A percentile compares a stretch with the other conserved stretches of the same genome.
These are phyloP conservation scores for Corynascus novoguineensis DNA, from an alignment of 495 filamentous ascomycete genomes.

Conservation along the genomic window DNA sequence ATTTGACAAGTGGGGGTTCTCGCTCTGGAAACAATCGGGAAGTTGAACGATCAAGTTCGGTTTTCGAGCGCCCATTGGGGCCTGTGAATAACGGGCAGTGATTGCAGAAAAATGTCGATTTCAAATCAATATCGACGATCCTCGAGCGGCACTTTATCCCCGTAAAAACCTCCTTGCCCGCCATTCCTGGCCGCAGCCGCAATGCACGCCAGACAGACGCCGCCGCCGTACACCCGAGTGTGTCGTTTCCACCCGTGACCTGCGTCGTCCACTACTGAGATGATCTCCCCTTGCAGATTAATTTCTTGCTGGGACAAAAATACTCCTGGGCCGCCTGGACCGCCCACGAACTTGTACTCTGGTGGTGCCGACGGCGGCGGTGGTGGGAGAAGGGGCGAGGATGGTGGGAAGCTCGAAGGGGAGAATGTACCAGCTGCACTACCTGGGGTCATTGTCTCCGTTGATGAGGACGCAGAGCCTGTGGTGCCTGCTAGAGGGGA, in stretches of 20 bases:
- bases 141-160: conserved; percentile 43
- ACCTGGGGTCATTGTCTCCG: conserved; percentile 19
- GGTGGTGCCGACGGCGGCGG: conserved; percentile 28
- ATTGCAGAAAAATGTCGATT: neutral
- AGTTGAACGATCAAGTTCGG: too few species aligned
- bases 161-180: conserved; percentile 43
- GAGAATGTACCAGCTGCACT: conserved; percentile 25
- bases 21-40: too few species aligned
- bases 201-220: conserved; percentile 44
- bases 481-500: too few species aligned
- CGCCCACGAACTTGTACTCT: conserved; percentile 28
- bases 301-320: conserved; percentile 25
- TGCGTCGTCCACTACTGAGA: conserved; percentile 40
- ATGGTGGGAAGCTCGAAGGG: conserved; percentile 42
- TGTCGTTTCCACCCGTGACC: conserved; percentile 46
- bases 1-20: too few species aligned
- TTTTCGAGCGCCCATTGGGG: too few species aligned
- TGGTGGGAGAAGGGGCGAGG: conserved; percentile 37
- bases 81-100: too few species aligned
- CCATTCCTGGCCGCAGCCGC: conserved; percentile 32
- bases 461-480: conserved; percentile 13
- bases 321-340: conserved; percentile 25
- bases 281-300: conserved; percentile 40
- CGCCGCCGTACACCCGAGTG: conserved; percentile 47
- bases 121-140: conserved; percentile 33